Evolutionary conservation across 495 filamentous ascomycete genomes (phyloP), one percentile per base, ranked within the genome.

Genomic region (Penicillium canescens): DNA sequence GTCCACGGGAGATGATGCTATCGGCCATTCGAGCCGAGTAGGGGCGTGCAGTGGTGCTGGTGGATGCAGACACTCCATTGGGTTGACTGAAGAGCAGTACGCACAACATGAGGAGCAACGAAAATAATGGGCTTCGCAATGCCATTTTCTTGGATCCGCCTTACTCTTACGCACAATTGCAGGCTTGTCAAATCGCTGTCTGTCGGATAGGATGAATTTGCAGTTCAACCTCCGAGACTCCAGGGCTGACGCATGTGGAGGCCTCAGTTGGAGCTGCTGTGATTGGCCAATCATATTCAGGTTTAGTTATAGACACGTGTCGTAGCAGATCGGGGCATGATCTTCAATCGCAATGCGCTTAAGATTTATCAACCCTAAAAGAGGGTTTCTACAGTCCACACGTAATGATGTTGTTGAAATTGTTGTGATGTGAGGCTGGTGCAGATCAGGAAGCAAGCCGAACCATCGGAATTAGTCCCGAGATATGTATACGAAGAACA

Each of bases 1-100:
- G 74, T 28, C 71, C 71, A 28, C 72, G 70, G 6, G 63, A 55
- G 46, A 82, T 81, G 54, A 78, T 68, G 43, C 74, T 78, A 55
- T 81, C 72, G 34, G 76, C 71, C 75, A 78, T 76, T 65, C 71
- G 67, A 24, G 66, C 61, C 28, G 75, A 74, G 54, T 78, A 79
- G 2, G 60, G 58, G 6, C 60, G 57, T 38, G 36, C 36, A 38
- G 36, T 38, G 36, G 36, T 13, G 36, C 13, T 38, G 36, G 36
- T 4, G 36, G 36, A 14, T 13, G 36, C 9, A 38, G 36, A 38
- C 36, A 14, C 36, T 38, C 10, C 36, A 38, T 38, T 38, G 36
- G 36, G 10, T 38, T 38, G 36, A 38, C 2, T 38, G 36, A 38
- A 38, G 36, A 38, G 36, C 36, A 38, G 36, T 14, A 14, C 36